Percentiles rank a stretch among this genome's conserved stretches.
Conservation (phyloP, 441 rosid species). For the Bruguiera hainesii region DNA sequence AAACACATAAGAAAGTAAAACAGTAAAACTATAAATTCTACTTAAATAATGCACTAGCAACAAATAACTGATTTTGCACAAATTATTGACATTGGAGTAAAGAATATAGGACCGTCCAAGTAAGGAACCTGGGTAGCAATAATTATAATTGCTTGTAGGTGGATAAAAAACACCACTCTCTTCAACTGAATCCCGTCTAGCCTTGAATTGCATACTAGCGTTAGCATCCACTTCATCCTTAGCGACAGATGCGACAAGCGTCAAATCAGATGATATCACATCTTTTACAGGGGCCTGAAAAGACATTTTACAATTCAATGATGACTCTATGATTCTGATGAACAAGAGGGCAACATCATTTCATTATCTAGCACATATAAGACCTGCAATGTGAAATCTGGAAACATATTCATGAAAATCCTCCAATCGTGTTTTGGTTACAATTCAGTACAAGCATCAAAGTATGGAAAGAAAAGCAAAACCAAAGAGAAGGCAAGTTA, state of each 20-base stretch:
- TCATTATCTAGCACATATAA: neutral
- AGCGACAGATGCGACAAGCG: slow-evolving; percentile 17
- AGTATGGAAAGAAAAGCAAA: neutral
- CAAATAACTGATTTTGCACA: neutral
- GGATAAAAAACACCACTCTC: slow-evolving; percentile 27
- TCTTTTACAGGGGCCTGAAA: slow-evolving; percentile 34
- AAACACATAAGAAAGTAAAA: neutral
- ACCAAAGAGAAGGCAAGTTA: neutral
- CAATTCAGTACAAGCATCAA: neutral
- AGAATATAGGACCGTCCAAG: slow-evolving; percentile 3
- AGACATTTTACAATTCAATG: neutral
- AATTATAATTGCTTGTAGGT: slow-evolving; percentile 36
- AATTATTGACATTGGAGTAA: neutral
- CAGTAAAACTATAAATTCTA: neutral
- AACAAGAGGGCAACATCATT: too few relatives aligned
- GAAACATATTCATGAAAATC: neutral
- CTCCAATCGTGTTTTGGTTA: too few relatives aligned
- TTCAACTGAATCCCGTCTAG: slow-evolving; percentile 24
- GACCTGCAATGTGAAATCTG: neutral
- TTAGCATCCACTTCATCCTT: slow-evolving; percentile 28
- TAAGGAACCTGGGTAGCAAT: slow-evolving; percentile 51
- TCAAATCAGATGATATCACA: slow-evolving; percentile 28
- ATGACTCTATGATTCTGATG: too few relatives aligned
- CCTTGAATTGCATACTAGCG: slow-evolving; percentile 23
- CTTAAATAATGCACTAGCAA: neutral